These are phyloP conservation scores for Sistotremastrum niveocremeum DNA, from an alignment of 768 basidiomycete species.

Conservation along the genomic window DNA sequence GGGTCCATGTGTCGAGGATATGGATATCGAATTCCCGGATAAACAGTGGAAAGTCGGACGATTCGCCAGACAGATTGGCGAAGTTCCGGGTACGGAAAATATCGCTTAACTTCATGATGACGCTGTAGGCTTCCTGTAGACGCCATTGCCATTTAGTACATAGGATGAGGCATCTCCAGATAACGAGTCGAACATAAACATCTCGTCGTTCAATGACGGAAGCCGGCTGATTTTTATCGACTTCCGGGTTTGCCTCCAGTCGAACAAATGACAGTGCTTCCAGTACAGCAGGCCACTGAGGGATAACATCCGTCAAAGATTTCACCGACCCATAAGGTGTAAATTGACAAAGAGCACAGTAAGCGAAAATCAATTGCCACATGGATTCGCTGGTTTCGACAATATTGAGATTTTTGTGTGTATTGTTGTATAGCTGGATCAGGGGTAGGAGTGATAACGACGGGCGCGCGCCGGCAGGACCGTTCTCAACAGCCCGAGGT, in stretches of 20 bases:
- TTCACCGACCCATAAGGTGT: slow-evolving; percentile 37
- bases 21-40: slow-evolving; percentile 40
- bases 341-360: slow-evolving; percentile 73
- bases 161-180: slow-evolving; percentile 62
- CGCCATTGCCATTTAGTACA: slow-evolving; percentile 69
- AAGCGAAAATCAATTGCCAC: slow-evolving; percentile 58
- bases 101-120: slow-evolving; percentile 53
- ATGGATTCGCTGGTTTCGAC: slow-evolving; percentile 45
- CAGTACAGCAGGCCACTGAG: slow-evolving; percentile 55
- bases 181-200: slow-evolving; percentile 53
- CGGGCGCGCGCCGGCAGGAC: slow-evolving; percentile 15
- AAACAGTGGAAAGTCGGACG: slow-evolving; percentile 59
- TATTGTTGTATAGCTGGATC: slow-evolving; percentile 18
- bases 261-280: slow-evolving; percentile 46
- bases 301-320: slow-evolving; percentile 26
- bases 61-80: slow-evolving; percentile 50
- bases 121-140: slow-evolving; percentile 36
- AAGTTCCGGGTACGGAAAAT: slow-evolving; percentile 72
- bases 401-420: slow-evolving; percentile 13
- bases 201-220: slow-evolving; percentile 43
- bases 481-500: slow-evolving; percentile 6
- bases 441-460: slow-evolving; percentile 32
- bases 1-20: slow-evolving; percentile 35
- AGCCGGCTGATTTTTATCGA: slow-evolving; percentile 25
- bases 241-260: slow-evolving; percentile 32